Conservation (phyloP, 495 filamentous ascomycete species). For the Astrothelium macrocarpum region DNA sequence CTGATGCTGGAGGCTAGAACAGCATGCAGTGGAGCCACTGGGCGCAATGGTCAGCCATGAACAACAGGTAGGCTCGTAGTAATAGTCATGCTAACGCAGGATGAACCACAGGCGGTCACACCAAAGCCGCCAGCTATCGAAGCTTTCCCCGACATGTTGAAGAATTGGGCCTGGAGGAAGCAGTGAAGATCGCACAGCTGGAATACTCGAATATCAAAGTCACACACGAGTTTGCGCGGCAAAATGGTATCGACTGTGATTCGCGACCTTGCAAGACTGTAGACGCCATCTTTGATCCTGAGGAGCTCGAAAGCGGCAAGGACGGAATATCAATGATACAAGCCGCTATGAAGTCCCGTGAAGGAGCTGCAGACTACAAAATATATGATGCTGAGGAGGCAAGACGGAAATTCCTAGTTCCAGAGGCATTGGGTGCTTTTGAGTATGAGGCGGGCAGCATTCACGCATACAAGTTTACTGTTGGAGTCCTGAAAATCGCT, state of each 20-base stretch:
- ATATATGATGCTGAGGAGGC: constrained; percentile 40
- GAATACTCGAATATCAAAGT: constrained; percentile 49
- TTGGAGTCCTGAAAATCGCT: constrained; percentile 48
- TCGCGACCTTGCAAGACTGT: constrained; percentile 42
- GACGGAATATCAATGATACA: constrained; percentile 34
- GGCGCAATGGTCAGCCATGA: constrained; percentile 42
- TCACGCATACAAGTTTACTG: constrained; percentile 54
- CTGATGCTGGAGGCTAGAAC: constrained; percentile 53
- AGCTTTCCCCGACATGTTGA: constrained; percentile 39
- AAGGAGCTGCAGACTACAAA: constrained; percentile 38
- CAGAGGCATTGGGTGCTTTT: constrained; percentile 43
- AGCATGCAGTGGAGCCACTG: constrained; percentile 50
- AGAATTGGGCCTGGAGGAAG: constrained; percentile 34
- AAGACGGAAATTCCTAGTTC: constrained; percentile 34
- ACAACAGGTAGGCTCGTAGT: too few species aligned
- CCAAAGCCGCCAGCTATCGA: constrained; percentile 53
- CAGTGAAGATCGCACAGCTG: constrained; percentile 45
- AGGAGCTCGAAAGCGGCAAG: constrained; percentile 39
- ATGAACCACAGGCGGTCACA: constrained; percentile 41
- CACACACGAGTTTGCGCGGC: constrained; percentile 43
- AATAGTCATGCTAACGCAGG: constrained; percentile 4
- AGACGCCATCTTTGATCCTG: constrained; percentile 47
- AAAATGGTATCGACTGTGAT: constrained; percentile 45
- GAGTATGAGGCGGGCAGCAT: constrained; percentile 53
- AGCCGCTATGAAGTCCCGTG: constrained; percentile 36